Evolutionary conservation across 2,329 filamentous ascomycete genomes (phyloP), one percentile per base, ranked within the genome.

Genomic region (Phaeosphaeria sp.): DNA sequence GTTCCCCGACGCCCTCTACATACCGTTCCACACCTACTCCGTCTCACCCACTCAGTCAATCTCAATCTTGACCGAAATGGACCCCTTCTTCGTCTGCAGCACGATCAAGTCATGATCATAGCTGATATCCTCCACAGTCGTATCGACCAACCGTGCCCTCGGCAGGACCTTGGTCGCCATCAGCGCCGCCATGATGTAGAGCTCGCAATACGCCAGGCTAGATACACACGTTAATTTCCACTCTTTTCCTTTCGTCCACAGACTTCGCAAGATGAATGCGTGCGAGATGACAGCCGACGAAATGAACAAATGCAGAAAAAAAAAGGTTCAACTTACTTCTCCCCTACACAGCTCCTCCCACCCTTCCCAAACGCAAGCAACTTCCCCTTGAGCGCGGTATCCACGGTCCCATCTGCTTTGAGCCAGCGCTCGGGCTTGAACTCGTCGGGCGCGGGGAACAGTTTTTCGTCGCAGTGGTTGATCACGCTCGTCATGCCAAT

Each of bases 391-490:
- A 69, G 43, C 30, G 60, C 53, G 20, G 65, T 66, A 51, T 68
- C 64, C 20, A 59, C 63, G 39, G 62, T 56, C 9, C 59, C 63
- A 25, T 68, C 56, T 10, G 50, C 52, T 20, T 63, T 50, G 1
- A 78, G 60, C 76, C 75, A 79, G 11, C 76, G 64, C 52, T 77
- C 70, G 3, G 74, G 74, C 6, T 59, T 44, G 50, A 77, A 77
- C 1, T 66, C 62, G 18, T 67, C 56, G 0, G 74, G 66, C 22
- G 68, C 50, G 0, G 72, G 68, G 25, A 76, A 76, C 18, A 79
- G 69, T 9, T 62, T 57, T 30, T 64, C 64, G 50, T 78, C 72
- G 60, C 69, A 71, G 50, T 77, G 75, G 42, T 67, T 72, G 50
- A 72, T 66, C 61, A 69, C 69, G 10, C 62, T 64, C 3, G 68